Evolutionary conservation across 345 rosid genomes (phyloP).

Genomic region (Syzygium jambos): DNA sequence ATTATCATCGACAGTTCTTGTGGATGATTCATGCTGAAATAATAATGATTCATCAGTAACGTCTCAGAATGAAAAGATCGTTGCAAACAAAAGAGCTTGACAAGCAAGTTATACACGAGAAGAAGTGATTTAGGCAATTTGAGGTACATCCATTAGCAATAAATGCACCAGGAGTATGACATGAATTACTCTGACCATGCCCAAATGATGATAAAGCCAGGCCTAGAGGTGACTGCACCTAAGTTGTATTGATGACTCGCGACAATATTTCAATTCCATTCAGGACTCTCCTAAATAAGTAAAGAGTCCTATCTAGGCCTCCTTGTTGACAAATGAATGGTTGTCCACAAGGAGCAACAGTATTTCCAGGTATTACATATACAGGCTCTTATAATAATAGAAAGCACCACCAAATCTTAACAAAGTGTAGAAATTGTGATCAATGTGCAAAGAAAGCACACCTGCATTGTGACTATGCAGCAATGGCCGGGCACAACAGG

Average conservation of each 20-base stretch:
- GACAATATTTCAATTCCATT: neutral
- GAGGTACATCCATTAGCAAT: neutral
- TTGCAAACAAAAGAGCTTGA: neutral
- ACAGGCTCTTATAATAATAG: neutral
- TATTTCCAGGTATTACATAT: neutral
- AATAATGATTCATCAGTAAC: neutral
- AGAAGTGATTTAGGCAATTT: neutral
- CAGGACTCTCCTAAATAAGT: neutral
- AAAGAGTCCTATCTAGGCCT: neutral
- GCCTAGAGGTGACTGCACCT: neutral
- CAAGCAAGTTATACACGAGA: neutral
- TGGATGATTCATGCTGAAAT: constrained; percentile 66
- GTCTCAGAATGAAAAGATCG: neutral
- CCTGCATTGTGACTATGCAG: constrained; percentile 86
- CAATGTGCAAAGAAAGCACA: constrained; percentile 5
- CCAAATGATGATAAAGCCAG: neutral
- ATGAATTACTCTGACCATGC: neutral
- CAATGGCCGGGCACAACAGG: constrained; percentile 87
- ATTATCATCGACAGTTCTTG: constrained; percentile 64
- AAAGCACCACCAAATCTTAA: neutral
- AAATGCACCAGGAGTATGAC: neutral
- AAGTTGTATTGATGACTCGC: neutral
- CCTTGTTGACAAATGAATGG: neutral
- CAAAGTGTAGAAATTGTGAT: neutral
- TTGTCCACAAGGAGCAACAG: neutral